phyloP scores from a whole-genome alignment of 1,139 yeast genomes.

The Sugiyamaella neomexicana region DNA sequence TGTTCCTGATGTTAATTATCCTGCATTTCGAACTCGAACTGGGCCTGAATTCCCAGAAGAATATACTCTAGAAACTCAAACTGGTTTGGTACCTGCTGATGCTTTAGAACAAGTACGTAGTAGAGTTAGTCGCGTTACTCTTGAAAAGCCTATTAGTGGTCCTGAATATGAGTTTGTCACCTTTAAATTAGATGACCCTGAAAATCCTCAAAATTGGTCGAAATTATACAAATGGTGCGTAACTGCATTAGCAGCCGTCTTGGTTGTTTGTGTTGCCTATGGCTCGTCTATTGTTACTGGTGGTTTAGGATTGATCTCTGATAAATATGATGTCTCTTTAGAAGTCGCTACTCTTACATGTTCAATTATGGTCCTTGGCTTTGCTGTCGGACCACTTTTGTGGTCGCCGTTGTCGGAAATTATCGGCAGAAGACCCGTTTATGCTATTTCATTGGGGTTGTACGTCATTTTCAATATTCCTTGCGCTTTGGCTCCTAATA shows the following conservation, averaged over 20 bases:
- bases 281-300: conserved; percentile 90
- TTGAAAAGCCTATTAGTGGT: conserved; percentile 28
- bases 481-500: conserved; percentile 81
- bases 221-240: conserved; percentile 58
- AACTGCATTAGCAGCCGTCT: conserved; percentile 62
- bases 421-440: conserved; percentile 83
- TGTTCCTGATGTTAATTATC: conserved; percentile 58
- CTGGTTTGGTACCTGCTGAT: conserved; percentile 80
- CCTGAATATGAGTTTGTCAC: conserved; percentile 79
- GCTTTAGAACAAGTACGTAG: conserved; percentile 53
- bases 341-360: conserved; percentile 81
- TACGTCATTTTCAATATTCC: conserved; percentile 84
- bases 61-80: conserved; percentile 78
- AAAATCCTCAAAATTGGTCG: conserved; percentile 86
- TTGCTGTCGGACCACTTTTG: conserved; percentile 79
- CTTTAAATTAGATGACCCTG: conserved; percentile 71
- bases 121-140: conserved; percentile 15
- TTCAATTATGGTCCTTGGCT: conserved; percentile 86
- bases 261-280: conserved; percentile 84
- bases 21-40: conserved; percentile 40
- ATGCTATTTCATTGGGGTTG: conserved; percentile 69
- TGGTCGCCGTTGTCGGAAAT: conserved; percentile 92
- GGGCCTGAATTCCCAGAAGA: conserved; percentile 87
- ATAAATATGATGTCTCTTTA: conserved; percentile 62
- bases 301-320: conserved; percentile 63